Evolutionary conservation across 805 yeast species (phyloP), one percentile per base, ranked within the genome.

Genomic region (Brettanomyces nanus): DNA sequence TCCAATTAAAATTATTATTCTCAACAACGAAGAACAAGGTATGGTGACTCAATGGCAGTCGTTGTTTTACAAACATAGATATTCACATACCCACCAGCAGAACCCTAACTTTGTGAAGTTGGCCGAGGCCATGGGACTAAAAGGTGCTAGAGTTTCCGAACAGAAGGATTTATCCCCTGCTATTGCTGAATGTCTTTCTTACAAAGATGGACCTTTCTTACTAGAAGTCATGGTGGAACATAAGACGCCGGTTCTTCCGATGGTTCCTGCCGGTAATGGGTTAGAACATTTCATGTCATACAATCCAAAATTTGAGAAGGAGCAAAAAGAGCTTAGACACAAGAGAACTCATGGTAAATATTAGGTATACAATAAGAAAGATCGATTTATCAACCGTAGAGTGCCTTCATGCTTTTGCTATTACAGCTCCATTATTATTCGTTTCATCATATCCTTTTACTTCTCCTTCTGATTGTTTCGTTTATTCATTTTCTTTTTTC

Each of bases 1-100:
- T 36, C 96, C 96, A 41, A 81, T 92, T 47, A 92, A 92, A 70
- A 75, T 85, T 43, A 71, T 86, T 60, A 80, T 92, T 40, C 70
- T 92, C 58, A 92, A 92, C 66, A 92, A 92, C 63, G 97, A 90
- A 68, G 98, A 92, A 69, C 98, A 92, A 69, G 98, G 98, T 59
- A 92, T 92, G 98, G 98, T 92, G 40, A 90, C 97, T 11, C 98
- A 92, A 65, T 92, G 98, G 98, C 98, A 92, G 69, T 83, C 96
- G 10, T 69, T 92, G 45, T 92, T 92, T 71, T 92, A 92, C 66
- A 95, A 90, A 62, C 90, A 90, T 65, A 79, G 98, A 66, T 92
- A 85, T 63, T 74, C 97, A n/a, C 97, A 92, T 65, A 90, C 98
- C 19, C 97, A 92, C 66, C 98, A 92, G 68, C 59, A 73, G 42